Evolutionary conservation across 805 yeast genomes (phyloP).

Genomic region (Saccharomycopsis sp.): DNA sequence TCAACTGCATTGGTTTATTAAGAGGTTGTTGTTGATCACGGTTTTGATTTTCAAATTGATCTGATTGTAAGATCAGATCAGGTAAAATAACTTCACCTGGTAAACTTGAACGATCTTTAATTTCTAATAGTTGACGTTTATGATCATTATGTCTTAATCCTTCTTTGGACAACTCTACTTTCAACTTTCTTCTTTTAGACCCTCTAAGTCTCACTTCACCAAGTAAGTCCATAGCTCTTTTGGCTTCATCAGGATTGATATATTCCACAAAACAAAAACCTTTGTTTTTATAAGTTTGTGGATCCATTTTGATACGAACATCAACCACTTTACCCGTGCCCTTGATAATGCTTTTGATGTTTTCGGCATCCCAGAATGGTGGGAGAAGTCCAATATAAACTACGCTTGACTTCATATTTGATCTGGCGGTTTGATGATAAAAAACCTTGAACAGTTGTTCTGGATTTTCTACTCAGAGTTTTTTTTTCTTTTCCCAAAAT

Average conservation of each 20-base stretch:
- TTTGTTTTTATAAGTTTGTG: conserved; percentile 39
- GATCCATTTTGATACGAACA: conserved; percentile 51
- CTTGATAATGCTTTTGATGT: conserved; percentile 52
- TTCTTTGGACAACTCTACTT: conserved; percentile 55
- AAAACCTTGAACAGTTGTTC: no score
- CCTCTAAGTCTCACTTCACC: conserved; percentile 35
- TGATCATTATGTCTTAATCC: conserved; percentile 37
- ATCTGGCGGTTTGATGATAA: no score
- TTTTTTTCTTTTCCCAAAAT: no score
- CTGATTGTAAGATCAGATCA: conserved; percentile 13
- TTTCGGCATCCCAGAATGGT: conserved; percentile 58
- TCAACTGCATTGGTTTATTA: conserved; percentile 8
- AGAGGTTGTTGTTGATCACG: neutral
- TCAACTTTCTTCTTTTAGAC: conserved; percentile 37
- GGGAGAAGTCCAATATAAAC: conserved; percentile 58
- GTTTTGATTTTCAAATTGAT: neutral
- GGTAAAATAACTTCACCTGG: conserved; percentile 55
- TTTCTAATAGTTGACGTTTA: no score
- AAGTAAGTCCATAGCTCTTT: conserved; percentile 34
- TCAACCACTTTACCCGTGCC: conserved; percentile 67
- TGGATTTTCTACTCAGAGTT: no score
- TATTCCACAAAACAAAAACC: conserved; percentile 64
- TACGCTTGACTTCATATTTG: no score
- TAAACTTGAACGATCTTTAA: no score
- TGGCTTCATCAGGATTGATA: conserved; percentile 40